Conservation (phyloP, 345 rosid species). For the Conringia planisiliqua region DNA sequence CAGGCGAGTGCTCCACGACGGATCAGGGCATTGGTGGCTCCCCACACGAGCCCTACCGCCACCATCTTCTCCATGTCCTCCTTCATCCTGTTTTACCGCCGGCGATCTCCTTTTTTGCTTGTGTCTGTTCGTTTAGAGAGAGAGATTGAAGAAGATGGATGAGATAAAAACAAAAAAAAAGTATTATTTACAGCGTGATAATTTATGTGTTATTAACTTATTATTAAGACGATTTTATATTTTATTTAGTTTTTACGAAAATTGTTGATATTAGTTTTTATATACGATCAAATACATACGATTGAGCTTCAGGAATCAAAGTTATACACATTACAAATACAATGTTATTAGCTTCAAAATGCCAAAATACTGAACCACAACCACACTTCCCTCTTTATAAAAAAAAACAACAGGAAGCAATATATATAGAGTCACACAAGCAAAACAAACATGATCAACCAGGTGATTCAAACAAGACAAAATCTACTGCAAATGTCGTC, state of each 20-base stretch:
- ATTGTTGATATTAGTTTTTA: no score
- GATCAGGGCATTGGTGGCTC: slow-evolving; percentile 84
- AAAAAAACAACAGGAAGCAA: slow-evolving; percentile 23
- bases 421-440: neutral
- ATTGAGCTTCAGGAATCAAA: slow-evolving; percentile 6
- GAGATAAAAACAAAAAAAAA: no score
- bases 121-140: no score
- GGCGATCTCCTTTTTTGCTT: neutral
- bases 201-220: no score
- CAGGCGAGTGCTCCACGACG: slow-evolving; percentile 90
- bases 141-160: no score
- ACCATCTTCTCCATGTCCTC: slow-evolving; percentile 80
- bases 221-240: no score
- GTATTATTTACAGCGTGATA: no score
- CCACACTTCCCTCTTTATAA: slow-evolving; percentile 8
- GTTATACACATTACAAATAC: slow-evolving; percentile 18
- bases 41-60: slow-evolving; percentile 88
- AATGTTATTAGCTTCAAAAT: slow-evolving; percentile 1
- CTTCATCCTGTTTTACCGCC: slow-evolving; percentile 25
- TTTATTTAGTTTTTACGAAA: no score
- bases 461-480: slow-evolving; percentile 5
- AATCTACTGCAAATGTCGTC: slow-evolving; percentile 13
- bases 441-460: slow-evolving; percentile 26
- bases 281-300: neutral
- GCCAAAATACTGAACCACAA: slow-evolving; percentile 1